Evolutionary conservation across 2,329 filamentous ascomycete genomes (phyloP), one percentile per base, ranked within the genome.

Genomic region (Clathrospora elynae): DNA sequence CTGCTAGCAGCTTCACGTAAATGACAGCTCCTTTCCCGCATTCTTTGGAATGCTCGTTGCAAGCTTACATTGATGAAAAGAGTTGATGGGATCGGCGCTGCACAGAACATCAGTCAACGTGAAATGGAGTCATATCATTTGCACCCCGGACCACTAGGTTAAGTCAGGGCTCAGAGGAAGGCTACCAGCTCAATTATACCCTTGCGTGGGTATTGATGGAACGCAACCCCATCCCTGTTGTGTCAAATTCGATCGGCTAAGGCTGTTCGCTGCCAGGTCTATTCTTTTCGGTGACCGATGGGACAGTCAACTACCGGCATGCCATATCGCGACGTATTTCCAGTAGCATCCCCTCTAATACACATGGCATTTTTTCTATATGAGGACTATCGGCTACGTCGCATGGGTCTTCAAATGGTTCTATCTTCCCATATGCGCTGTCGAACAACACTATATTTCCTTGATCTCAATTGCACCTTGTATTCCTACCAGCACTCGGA

Each of bases 11-110:
- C 19, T 42, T 23, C 29, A 38, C 29, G 10, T 37, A 34, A 17
- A 39, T 26, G 31, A 31, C 19, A 19, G 31, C 14, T 7, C 6
- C 9, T 4, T 10, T 45, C 31, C n/a, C 29, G 14, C 17, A 8
- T 6, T 9, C 24, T n/a, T 16, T 26, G 14, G 18, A 36, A n/a
- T 24, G 16, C 7, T 18, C 23, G 20, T 30, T 9, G 11, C 17
- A 11, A 23, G 22, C 26, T 33, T 12, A 20, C 22, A 13, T 13
- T 7, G 25, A 19, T 37, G 18, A 25, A 35, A 25, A 16, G 17
- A 38, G 9, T 19, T 14, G 13, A 35, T 13, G 38, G 28, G 51
- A 51, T 53, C 46, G 8, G 39, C 53, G 23, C 30, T 41, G 42
- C 34, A 49, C 35, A 28, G 17, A 44, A 35, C 13, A 20, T 42